Evolutionary conservation across 2,329 filamentous ascomycete species (phyloP), one percentile per base, ranked within the genome.

Genomic region (Aspergillus calidoustus): DNA sequence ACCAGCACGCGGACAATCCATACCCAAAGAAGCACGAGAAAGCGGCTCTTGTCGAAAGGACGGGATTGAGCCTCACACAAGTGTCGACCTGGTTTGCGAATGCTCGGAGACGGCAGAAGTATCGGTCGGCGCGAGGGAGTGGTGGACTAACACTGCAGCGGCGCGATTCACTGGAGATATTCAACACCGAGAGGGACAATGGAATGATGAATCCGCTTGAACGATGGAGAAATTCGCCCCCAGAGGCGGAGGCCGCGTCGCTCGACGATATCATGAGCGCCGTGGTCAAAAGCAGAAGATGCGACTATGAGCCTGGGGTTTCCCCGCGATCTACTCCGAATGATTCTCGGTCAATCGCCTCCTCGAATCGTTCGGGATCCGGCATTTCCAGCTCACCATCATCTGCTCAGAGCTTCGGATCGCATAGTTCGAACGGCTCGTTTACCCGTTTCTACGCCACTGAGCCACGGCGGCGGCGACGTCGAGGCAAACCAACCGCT

Each of bases 71-170:
- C 74, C 87, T 90, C 69, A 89, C 84, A n/a, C 92, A 96, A 72
- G 93, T 96, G 69, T 89, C 89, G 4, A 96, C 95, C 74, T 96
- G 92, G 92, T 86, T 96, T 49, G 92, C 92, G 59, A 96, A 96
- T 74, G 91, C 91, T 57, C 87, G 92, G 38, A 87, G 92, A 59
- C 85, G 92, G 46, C 46, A 25, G 22, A 48, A 48, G 46, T 25
- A 23, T 48, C 22, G 46, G 7, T 22, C 19, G 11, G 23, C 46
- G n/a, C 46, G 46, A 13, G 19, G 46, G 7, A 46, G 9, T n/a
- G 43, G 46, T 7, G 46, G 46, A 19, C 43, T n/a, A 11, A n/a
- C 43, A 7, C 22, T 48, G 19, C 46, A 25, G 22, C 46, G 46
- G 5, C 46, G 46, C 22, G 22, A 23, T 23, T 48, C 46, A 13